phyloP scores from a whole-genome alignment of 139 green algal genomes.

The Dunaliella sp. region DNA sequence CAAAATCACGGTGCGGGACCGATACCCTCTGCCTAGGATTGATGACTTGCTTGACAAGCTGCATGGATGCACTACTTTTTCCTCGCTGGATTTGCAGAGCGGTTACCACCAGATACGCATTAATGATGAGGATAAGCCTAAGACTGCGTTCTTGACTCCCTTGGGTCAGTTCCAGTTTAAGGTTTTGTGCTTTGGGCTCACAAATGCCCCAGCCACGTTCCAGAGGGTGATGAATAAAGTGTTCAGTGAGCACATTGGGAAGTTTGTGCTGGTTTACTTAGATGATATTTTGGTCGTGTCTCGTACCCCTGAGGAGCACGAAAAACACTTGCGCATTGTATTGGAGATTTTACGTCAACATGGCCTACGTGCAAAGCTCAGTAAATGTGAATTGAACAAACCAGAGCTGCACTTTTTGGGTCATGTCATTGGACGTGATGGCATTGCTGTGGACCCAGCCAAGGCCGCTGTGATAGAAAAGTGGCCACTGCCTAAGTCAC shows the following conservation, averaged over 20 bases:
- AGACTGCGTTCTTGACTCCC: slow-evolving; percentile 28
- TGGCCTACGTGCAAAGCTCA: too few species aligned
- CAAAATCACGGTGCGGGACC: slow-evolving; percentile 24
- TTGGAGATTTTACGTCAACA: too few species aligned
- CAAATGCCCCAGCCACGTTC: slow-evolving; percentile 55
- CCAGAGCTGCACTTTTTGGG: too few species aligned
- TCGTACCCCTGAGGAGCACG: too few species aligned
- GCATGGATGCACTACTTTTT: slow-evolving; percentile 32
- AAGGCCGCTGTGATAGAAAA: too few species aligned
- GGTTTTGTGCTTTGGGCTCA: slow-evolving; percentile 45
- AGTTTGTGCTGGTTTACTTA: slow-evolving; percentile 30
- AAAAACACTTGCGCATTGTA: too few species aligned
- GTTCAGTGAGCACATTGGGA: not conserved
- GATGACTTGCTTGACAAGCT: slow-evolving; percentile 45
- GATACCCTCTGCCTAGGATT: slow-evolving; percentile 32
- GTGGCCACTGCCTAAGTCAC: too few species aligned
- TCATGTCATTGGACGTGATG: too few species aligned
- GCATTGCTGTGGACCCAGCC: too few species aligned
- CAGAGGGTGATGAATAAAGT: slow-evolving; percentile 38
- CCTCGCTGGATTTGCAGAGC: slow-evolving; percentile 37
- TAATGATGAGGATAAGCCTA: not conserved
- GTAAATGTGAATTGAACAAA: too few species aligned
- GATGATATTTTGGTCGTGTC: too few species aligned
- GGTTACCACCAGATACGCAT: slow-evolving; percentile 22
- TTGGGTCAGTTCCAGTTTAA: slow-evolving; percentile 36